phyloP scores from a whole-genome alignment of 257 asterid genomes.

The Nicotiana knightiana region DNA sequence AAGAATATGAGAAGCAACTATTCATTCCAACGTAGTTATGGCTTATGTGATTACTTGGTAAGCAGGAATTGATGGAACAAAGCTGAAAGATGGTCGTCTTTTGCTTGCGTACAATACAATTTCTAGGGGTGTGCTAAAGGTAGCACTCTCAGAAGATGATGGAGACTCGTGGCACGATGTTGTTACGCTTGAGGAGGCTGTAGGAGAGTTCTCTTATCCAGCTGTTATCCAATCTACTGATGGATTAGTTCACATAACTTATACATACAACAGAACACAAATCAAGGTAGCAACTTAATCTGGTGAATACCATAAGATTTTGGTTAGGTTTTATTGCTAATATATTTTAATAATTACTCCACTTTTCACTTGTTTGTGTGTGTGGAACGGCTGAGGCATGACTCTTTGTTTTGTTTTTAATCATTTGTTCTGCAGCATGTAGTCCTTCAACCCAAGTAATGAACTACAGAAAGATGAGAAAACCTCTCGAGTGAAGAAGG shows the following conservation, averaged over 20 bases:
- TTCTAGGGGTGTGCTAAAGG: conserved; percentile 78
- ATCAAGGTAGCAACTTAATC: conserved; percentile 55
- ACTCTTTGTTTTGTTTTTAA: background rate
- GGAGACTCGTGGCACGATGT: conserved; percentile 88
- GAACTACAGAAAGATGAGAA: conserved; percentile 5
- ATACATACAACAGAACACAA: conserved; percentile 78
- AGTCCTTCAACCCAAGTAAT: conserved; percentile 43
- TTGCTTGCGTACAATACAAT: conserved; percentile 75
- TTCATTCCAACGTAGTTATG: background rate
- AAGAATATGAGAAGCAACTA: background rate
- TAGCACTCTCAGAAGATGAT: conserved; percentile 68
- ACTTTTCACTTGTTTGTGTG: background rate
- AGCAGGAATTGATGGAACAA: conserved; percentile 88
- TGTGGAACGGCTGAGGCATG: background rate
- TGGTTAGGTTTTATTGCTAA: background rate
- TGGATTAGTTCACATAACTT: conserved; percentile 80
- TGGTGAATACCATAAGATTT: background rate
- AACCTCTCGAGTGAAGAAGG: background rate
- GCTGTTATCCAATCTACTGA: conserved; percentile 83
- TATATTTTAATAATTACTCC: background rate
- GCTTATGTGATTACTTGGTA: background rate
- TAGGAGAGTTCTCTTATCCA: conserved; percentile 87
- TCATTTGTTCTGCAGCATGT: conserved; percentile 47
- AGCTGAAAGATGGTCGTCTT: conserved; percentile 69
- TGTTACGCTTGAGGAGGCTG: conserved; percentile 56